These are phyloP conservation scores for Leccinum aurantiacum DNA, from an alignment of 768 basidiomycete species.

Conservation along the genomic window DNA sequence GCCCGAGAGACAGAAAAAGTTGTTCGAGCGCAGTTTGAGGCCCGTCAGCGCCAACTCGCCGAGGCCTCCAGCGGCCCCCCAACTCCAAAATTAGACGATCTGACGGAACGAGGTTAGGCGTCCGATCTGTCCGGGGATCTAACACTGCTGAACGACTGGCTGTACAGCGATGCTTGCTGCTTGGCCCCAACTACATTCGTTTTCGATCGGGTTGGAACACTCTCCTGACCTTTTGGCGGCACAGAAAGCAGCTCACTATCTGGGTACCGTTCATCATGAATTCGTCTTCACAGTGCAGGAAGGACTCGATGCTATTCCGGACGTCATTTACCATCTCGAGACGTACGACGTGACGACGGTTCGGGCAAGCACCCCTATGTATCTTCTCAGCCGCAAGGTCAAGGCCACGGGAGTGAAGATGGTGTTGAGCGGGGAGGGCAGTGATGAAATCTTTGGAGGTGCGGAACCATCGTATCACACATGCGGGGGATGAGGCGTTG, in stretches of 20 bases:
- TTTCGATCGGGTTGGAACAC: slow-evolving; percentile 92
- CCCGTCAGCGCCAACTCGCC: slow-evolving; percentile 59
- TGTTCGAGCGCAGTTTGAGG: slow-evolving; percentile 72
- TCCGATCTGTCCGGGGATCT: not conserved
- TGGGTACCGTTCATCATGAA: slow-evolving; percentile 96
- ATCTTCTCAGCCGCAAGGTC: slow-evolving; percentile 95
- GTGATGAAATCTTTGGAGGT: slow-evolving; percentile 98
- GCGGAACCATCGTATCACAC: slow-evolving; percentile 15
- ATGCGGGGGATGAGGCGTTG: slow-evolving; percentile 1
- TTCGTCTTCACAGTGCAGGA: slow-evolving; percentile 98
- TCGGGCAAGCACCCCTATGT: slow-evolving; percentile 98
- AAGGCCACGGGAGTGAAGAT: slow-evolving; percentile 99
- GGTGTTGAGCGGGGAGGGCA: slow-evolving; percentile 97
- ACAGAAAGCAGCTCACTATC: slow-evolving; percentile 85
- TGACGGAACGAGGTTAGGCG: slow-evolving; percentile 56
- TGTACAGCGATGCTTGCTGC: slow-evolving; percentile 66
- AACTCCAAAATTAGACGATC: slow-evolving; percentile 46
- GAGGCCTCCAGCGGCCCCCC: slow-evolving; percentile 55
- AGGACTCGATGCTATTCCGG: slow-evolving; percentile 94
- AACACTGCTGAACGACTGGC: slow-evolving; percentile 4
- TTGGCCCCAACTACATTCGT: slow-evolving; percentile 98
- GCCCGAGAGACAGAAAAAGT: slow-evolving; percentile 94
- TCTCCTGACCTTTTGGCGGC: slow-evolving; percentile 96
- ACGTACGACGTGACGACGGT: slow-evolving; percentile 99
- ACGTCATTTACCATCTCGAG: slow-evolving; percentile 97